Evolutionary conservation across 345 rosid species (phyloP), one percentile per base, ranked within the genome.

Genomic region (Hypericum androsaemum): DNA sequence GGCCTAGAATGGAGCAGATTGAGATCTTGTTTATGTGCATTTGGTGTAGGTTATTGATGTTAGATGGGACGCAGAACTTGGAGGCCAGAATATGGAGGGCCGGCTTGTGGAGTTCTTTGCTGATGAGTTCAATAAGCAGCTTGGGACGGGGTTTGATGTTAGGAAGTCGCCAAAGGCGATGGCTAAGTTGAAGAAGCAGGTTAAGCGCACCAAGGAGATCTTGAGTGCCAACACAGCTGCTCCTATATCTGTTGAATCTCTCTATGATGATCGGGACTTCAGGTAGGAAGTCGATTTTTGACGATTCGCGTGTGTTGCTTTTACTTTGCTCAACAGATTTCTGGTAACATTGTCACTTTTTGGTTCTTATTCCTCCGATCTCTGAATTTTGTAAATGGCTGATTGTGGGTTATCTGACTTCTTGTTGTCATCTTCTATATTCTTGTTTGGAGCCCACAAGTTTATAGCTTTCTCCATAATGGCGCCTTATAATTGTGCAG

Each of bases 171-270:
- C 95, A 13, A 94, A 94, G 78, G 90, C 99, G 44, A 88, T 94
- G 95, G 99, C 99, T 70, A 94, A 94, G 71, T 64, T 94, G 65
- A 94, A 94, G 77, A 94, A 94, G 60, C 99, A 88, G 78, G 95
- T 94, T 50, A 94, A 88, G 69, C 97, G 99, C 12, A 88, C 99
- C 10, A 94, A 94, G 69, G 99, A 88, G 74, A 88, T 94, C 55
- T 61, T 94, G 66, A 94, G 99, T 72, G 99, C 99, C 41, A 94
- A 94, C 68, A 74, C 85, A 44, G 65, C 47, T 15, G 97, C 99
- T 60, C 95, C 92, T 22, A 81, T 94, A 67, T 94, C 99, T 35
- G 94, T 88, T 49, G 99, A 94, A 64, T 88, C 99, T 40, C 80
- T 94, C 37, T 77, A 81, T 55, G 99, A 83, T 71, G 99, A 94